These are phyloP conservation scores for Cercophora samala DNA, from an alignment of 495 filamentous ascomycete genomes.

Conservation along the genomic window DNA sequence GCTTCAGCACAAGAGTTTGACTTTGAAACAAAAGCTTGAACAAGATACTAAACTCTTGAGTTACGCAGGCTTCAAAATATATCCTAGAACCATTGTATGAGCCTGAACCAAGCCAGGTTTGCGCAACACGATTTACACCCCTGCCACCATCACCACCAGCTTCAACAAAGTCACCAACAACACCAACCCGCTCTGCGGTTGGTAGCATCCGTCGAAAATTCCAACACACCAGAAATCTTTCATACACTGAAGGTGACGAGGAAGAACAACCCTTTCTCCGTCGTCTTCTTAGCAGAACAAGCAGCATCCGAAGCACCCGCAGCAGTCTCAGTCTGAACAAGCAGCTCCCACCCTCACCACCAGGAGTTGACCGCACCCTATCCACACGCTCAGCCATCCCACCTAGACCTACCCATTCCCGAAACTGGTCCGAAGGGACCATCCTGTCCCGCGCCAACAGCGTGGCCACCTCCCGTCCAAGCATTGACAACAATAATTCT, in stretches of 20 bases:
- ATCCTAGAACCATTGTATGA: constrained; percentile 54
- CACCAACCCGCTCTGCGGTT: constrained; percentile 7
- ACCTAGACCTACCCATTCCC: background rate
- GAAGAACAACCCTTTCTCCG: constrained; percentile 21
- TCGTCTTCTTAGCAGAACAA: constrained; percentile 23
- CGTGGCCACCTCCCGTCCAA: constrained; percentile 26
- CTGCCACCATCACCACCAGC: constrained; percentile 33
- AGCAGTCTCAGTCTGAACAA: constrained; percentile 12
- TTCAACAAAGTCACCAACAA: constrained; percentile 30
- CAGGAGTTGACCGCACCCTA: background rate
- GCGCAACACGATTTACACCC: constrained; percentile 25
- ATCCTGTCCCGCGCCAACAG: constrained; percentile 29
- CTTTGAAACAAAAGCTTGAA: background rate
- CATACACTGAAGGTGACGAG: constrained; percentile 15
- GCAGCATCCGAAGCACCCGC: constrained; percentile 16
- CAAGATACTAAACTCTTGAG: background rate
- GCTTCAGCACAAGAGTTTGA: background rate
- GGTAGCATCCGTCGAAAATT: background rate
- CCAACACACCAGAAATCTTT: constrained; percentile 9
- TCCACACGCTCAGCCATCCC: background rate
- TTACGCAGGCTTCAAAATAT: constrained; percentile 48
- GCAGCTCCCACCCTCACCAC: constrained; percentile 17
- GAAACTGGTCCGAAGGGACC: constrained; percentile 31
- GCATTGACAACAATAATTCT: constrained; percentile 6
- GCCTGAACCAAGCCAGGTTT: constrained; percentile 32